Percentiles rank a stretch among this genome's conserved stretches.
Conservation (phyloP, 257 asterid genomes). For the Solanum virginianum region DNA sequence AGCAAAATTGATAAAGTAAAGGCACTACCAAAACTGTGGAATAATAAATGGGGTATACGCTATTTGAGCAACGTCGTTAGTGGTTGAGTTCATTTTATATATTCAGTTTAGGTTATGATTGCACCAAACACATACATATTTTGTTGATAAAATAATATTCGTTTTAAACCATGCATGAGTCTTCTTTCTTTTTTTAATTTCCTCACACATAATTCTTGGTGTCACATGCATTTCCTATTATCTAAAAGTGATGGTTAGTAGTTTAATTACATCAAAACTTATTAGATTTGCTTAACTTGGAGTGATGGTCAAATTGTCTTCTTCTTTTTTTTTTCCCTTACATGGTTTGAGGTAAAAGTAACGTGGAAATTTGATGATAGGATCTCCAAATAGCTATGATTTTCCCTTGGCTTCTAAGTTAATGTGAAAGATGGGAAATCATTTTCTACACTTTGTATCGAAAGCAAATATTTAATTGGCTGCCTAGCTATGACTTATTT, state of each 20-base stretch:
- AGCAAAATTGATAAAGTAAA: background rate
- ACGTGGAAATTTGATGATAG: background rate
- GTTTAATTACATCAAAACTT: background rate
- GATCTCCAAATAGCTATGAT: background rate
- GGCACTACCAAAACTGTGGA: background rate
- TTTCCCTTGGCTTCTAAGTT: conserved; percentile 26
- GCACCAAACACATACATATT: background rate
- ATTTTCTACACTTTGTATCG: conserved; percentile 5
- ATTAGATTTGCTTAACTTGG: background rate
- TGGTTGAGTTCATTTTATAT: background rate
- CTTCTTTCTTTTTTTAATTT: background rate
- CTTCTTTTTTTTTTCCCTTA: background rate
- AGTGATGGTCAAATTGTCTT: background rate
- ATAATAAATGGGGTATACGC: background rate
- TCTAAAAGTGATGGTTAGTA: background rate
- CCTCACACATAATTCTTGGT: background rate
- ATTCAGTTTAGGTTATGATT: background rate
- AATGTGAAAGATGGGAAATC: conserved; percentile 22
- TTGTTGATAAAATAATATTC: background rate
- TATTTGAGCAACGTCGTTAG: background rate
- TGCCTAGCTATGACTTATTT: background rate
- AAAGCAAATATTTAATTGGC: background rate
- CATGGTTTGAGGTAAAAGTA: background rate
- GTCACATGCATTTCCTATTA: background rate
- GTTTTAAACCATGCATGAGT: background rate